Conservation (phyloP, 176 grass and related monocot genomes). For the Oropetium thomaeum region DNA sequence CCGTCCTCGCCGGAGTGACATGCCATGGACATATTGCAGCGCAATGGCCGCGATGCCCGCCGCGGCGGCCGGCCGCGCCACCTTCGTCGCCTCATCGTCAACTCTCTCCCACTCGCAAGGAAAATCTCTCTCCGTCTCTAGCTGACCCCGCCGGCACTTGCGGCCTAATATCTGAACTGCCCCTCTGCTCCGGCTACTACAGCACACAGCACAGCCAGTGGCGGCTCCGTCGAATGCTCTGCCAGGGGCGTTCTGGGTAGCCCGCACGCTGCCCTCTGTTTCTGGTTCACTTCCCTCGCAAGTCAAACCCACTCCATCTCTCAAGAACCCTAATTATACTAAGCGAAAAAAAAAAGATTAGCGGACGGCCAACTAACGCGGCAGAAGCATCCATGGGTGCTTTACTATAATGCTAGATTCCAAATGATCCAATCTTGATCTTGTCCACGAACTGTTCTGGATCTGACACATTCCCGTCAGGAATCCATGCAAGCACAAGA, state of each 20-base stretch:
- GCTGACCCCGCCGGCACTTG: neutral
- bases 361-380: neutral
- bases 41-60: constrained; percentile 37
- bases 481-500: constrained; percentile 26
- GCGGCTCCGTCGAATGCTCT: neutral
- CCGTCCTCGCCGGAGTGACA: constrained; percentile 17
- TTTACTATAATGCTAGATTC: constrained; percentile 18
- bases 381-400: neutral
- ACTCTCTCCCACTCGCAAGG: neutral
- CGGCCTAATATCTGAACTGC: neutral
- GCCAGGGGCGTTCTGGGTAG: neutral
- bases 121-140: neutral
- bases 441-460: constrained; percentile 36
- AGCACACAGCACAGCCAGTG: neutral
- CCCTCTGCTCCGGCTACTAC: neutral
- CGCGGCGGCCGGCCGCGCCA: constrained; percentile 40
- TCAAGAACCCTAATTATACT: constrained; percentile 7
- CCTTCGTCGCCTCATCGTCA: constrained; percentile 11
- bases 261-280: neutral
- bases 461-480: constrained; percentile 53
- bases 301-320: constrained; percentile 42
- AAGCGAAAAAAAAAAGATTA: neutral
- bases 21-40: constrained; percentile 3
- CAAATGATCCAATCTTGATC: constrained; percentile 53
- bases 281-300: constrained; percentile 30